These are phyloP conservation scores for Phialemoniopsis sp. DNA, from an alignment of 2,329 filamentous ascomycete species.

Conservation along the genomic window DNA sequence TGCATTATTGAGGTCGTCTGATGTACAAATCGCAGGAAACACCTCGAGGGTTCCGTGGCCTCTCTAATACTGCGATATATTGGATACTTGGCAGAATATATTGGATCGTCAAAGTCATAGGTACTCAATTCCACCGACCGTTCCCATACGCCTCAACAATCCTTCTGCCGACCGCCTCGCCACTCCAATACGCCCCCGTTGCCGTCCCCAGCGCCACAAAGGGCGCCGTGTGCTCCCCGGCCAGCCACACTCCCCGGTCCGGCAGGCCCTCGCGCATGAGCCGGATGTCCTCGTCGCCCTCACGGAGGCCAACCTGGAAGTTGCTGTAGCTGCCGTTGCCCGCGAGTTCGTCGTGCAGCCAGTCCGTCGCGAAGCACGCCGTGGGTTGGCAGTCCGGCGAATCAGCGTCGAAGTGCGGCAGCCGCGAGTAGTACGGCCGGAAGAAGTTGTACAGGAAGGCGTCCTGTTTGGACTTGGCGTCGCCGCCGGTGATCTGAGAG, in stretches of 20 bases:
- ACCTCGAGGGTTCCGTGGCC: no score
- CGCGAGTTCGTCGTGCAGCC: constrained; percentile 74
- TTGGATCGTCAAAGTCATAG: no score
- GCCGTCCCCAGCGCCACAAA: constrained; percentile 86
- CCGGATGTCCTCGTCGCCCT: constrained; percentile 70
- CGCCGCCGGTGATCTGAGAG: constrained; percentile 22
- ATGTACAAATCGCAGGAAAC: no score
- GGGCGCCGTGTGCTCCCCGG: constrained; percentile 85
- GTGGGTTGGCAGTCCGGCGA: constrained; percentile 57
- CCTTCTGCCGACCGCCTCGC: constrained; percentile 69
- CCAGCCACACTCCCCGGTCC: constrained; percentile 73
- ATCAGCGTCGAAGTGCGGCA: constrained; percentile 60
- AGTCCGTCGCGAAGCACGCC: constrained; percentile 66
- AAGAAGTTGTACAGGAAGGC: constrained; percentile 63
- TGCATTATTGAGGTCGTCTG: no score
- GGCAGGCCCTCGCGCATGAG: constrained; percentile 58
- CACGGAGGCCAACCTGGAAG: constrained; percentile 71
- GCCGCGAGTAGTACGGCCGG: constrained; percentile 69
- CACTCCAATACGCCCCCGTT: constrained; percentile 90
- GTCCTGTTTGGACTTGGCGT: constrained; percentile 41
- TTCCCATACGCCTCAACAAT: constrained; percentile 56
- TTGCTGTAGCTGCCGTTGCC: constrained; percentile 83
- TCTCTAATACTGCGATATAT: no score
- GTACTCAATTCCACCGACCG: no score
- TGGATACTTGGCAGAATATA: no score